A percentile compares a stretch with the other conserved stretches of the same genome.
Evolutionary conservation across 306 rosid species (phyloP).

Genomic region (Cucurbita argyrosperma): DNA sequence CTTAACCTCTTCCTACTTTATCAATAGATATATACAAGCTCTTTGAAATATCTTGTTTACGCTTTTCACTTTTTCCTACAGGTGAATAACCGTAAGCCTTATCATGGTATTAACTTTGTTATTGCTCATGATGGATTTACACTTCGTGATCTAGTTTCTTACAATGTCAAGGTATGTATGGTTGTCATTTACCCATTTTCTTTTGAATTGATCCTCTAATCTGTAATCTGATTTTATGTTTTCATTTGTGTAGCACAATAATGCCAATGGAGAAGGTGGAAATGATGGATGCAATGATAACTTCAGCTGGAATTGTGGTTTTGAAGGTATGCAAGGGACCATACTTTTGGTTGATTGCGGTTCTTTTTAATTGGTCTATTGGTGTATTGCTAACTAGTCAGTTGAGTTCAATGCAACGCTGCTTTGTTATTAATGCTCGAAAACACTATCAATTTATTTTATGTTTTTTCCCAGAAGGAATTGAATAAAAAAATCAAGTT

Average conservation of each 20-base stretch:
- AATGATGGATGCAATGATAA: constrained; percentile 78
- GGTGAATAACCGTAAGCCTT: constrained; percentile 87
- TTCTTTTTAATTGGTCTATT: not conserved
- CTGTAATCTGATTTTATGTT: constrained; percentile 10
- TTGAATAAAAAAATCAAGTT: not conserved
- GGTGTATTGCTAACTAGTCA: not conserved
- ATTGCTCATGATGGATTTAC: constrained; percentile 90
- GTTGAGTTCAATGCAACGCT: not conserved
- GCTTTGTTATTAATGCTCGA: not conserved
- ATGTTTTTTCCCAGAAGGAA: not conserved
- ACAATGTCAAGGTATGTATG: constrained; percentile 67
- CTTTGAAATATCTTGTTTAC: not conserved
- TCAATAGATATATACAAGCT: not conserved
- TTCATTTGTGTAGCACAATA: constrained; percentile 68
- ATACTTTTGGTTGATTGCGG: not conserved
- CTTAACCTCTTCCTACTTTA: not conserved
- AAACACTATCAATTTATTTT: not conserved
- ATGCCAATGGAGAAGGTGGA: constrained; percentile 94
- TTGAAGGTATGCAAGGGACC: constrained; percentile 46
- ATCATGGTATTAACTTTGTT: constrained; percentile 67
- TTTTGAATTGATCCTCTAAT: not conserved
- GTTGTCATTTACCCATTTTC: not conserved
- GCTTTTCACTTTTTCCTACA: constrained; percentile 21
- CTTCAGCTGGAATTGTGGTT: constrained; percentile 95
- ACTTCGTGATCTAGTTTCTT: constrained; percentile 76